Conservation (phyloP, 306 rosid species). For the Vigna mungo region DNA sequence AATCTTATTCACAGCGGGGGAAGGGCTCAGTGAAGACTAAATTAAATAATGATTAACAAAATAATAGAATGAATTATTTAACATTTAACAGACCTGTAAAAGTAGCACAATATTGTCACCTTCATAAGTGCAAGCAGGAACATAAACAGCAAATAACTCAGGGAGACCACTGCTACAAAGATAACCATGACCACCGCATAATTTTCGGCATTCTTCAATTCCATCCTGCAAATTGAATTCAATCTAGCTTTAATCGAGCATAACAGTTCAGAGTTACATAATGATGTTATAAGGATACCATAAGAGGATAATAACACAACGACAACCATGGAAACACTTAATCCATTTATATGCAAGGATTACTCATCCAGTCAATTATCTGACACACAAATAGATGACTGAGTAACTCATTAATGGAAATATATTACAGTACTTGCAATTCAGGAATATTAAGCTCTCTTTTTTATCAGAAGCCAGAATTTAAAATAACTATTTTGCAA, state of each 20-base stretch:
- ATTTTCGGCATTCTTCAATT: constrained; percentile 93
- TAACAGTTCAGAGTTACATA: constrained; percentile 12
- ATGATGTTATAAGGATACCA: constrained; percentile 1
- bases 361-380: constrained; percentile 27
- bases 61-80: constrained; percentile 1
- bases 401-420: constrained; percentile 11
- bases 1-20: not conserved
- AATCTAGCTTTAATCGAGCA: constrained; percentile 8
- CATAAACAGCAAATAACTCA: constrained; percentile 91
- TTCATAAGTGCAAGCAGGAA: constrained; percentile 97
- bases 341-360: constrained; percentile 20
- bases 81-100: constrained; percentile 70
- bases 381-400: constrained; percentile 21
- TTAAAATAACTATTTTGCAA: not conserved
- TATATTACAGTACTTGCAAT: constrained; percentile 1
- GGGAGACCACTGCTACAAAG: constrained; percentile 97
- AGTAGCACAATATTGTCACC: constrained; percentile 94
- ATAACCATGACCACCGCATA: constrained; percentile 99
- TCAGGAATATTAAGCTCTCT: not conserved
- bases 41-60: constrained; percentile 20
- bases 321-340: constrained; percentile 11
- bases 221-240: constrained; percentile 68
- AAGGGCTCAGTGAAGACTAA: constrained; percentile 5
- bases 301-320: not conserved
- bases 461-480: not conserved